Evolutionary conservation across 768 basidiomycete genomes (phyloP), one percentile per base, ranked within the genome.

Genomic region (Hortiboletus flavorubellus): DNA sequence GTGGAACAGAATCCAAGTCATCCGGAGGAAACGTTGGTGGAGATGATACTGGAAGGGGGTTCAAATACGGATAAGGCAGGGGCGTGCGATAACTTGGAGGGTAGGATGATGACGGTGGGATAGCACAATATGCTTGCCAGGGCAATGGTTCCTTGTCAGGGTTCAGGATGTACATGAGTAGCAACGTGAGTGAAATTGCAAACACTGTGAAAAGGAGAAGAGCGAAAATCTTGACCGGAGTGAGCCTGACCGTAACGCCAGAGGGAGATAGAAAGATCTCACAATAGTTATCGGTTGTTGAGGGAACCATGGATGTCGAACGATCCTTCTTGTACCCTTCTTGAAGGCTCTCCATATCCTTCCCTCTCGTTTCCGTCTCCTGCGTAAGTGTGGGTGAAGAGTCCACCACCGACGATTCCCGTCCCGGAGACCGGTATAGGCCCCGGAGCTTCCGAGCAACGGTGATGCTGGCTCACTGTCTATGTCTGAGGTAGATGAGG

Each of bases 141-240:
- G 94, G 94, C 8, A 97, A 76, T 21, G 93, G 89, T 49, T 89
- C 86, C 71, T 97, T 98, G 79, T 98, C 96, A 54, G 94, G 95
- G 69, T 97, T 95, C 67, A 98, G 81, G 58, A 95, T 81, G 72
- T 97, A 89, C 66, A 93, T 93, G 72, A 98, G 80, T 52, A 91
- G 77, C 56, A 94, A 82, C 31, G 94, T 95, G 63, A 95, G 78
- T 56, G 85, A 84, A 56, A 91, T 84, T 50, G 89, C 89, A 68
- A 97, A 86, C 59, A 85, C 76, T 49, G 86, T 86, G 64, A 96
- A 80, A 51, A 93, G 75, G 57, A 94, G 78, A 63, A 91, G 76
- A 30, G 86, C 78, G 54, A 90, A 77, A 59, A 89, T 74, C 87
- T 88, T 54, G 34, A 34, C 46, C 10, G n/a, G 40, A 68, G 52